Evolutionary conservation across 2,329 filamentous ascomycete genomes (phyloP), one percentile per base, ranked within the genome.

Genomic region (Calonectria hawksworthii): DNA sequence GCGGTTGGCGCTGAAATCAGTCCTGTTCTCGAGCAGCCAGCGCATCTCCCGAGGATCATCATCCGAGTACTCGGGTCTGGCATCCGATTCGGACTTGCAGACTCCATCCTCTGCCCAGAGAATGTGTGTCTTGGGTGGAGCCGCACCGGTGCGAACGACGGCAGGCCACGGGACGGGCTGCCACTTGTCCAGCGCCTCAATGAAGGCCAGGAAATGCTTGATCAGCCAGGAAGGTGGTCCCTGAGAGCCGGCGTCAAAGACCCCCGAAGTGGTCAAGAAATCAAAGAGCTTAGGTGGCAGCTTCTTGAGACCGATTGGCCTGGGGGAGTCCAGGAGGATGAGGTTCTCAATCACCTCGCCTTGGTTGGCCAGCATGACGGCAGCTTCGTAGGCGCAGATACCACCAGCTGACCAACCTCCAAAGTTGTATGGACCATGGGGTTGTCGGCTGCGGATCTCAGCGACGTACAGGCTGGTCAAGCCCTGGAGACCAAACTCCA

Each of bases 321-420:
- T 23, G 21, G 71, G 71, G 8, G 71, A 73, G 66, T 75, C 73
- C 18, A 75, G 44, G 23, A 75, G 44, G 23, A 69, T 65, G 30
- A 75, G 30, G 44, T 67, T 34, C 47, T 67, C 28, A 30, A 70
- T 67, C 28, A 66, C 54, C 32, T 76, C 59, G 10, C 59, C 68
- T 11, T 47, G 51, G 23, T 26, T 50, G 23, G 52, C n/a, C 36
- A 75, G 34, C 47, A 64, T 47, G 21, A 44, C 56, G 4, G 91
- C 89, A 18, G 92, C 91, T 79, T 94, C 92, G 81, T 91, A 95
- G 59, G 93, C 92, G 74, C 93, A 92, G 56, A 94, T 92, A 56
- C 93, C 93, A 50, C 94, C 94, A 2, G 93, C 93, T n/a, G 91
- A 94, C 94, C 93, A 95, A 34, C 94, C 94, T 21, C 91, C 90